phyloP scores from a whole-genome alignment of 306 rosid species.

The Hippophae tibetana region DNA sequence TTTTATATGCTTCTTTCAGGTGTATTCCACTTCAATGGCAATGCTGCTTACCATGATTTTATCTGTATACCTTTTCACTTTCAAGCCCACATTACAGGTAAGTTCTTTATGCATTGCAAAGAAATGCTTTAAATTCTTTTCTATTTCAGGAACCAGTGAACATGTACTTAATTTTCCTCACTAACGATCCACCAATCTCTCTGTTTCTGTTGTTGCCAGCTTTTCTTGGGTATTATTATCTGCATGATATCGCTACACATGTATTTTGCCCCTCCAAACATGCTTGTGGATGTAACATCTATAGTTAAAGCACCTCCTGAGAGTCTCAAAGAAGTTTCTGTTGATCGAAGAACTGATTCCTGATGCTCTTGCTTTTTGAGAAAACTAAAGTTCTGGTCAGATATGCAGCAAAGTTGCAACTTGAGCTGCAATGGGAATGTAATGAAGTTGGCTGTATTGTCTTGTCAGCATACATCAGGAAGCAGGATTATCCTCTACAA shows the following conservation, averaged over 20 bases:
- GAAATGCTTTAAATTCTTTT: background rate
- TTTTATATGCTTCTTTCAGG: conserved; percentile 32
- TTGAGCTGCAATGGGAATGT: conserved; percentile 6
- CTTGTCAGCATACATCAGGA: background rate
- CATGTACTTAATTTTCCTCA: background rate
- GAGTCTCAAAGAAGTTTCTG: conserved; percentile 51
- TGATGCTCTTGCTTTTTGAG: conserved; percentile 24
- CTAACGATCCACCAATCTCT: conserved; percentile 5
- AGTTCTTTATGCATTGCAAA: background rate
- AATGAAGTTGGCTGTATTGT: background rate
- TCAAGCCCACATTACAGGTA: conserved; percentile 87
- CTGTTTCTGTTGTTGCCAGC: conserved; percentile 40
- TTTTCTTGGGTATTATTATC: conserved; percentile 74
- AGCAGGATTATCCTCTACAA: background rate
- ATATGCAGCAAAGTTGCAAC: conserved; percentile 2
- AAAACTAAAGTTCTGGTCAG: conserved; percentile 1
- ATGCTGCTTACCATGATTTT: conserved; percentile 80
- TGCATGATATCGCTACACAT: conserved; percentile 95
- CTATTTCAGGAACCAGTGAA: background rate
- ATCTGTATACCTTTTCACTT: conserved; percentile 66
- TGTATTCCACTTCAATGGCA: conserved; percentile 95
- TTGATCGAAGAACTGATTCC: conserved; percentile 46
- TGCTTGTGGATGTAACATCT: conserved; percentile 58
- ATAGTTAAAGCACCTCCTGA: conserved; percentile 52
- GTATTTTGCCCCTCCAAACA: conserved; percentile 78